A percentile compares a stretch with the other conserved stretches of the same genome.
Evolutionary conservation across 2,329 filamentous ascomycete genomes (phyloP).

Genomic region (Didymella pomorum): DNA sequence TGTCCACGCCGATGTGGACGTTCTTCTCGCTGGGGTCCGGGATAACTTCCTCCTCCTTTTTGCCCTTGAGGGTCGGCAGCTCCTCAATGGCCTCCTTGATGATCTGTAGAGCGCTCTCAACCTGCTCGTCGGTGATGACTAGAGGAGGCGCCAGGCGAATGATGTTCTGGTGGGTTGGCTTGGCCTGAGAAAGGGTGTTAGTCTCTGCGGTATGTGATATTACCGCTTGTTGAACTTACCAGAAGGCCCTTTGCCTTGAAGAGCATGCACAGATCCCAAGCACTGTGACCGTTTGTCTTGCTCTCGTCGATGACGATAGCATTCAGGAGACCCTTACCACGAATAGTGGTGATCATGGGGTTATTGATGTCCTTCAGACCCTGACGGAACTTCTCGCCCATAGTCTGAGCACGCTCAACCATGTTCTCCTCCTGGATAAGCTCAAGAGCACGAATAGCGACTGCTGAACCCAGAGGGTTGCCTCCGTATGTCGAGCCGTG

Average conservation of each 20-base stretch:
- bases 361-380: slow-evolving; percentile 77
- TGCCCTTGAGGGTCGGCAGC: slow-evolving; percentile 72
- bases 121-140: slow-evolving; percentile 89
- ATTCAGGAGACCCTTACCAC: slow-evolving; percentile 94
- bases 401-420: slow-evolving; percentile 78
- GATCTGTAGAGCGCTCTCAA: slow-evolving; percentile 77
- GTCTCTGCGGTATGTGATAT: slow-evolving; percentile 24
- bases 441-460: slow-evolving; percentile 94
- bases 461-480: slow-evolving; percentile 93
- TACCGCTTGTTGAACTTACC: slow-evolving; percentile 62
- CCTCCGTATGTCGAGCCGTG: slow-evolving; percentile 99
- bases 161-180: slow-evolving; percentile 98
- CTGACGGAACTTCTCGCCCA: slow-evolving; percentile 85
- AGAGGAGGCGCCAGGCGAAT: slow-evolving; percentile 96
- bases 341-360: slow-evolving; percentile 80
- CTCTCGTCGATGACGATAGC: slow-evolving; percentile 95
- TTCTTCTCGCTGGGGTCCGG: slow-evolving; percentile 65
- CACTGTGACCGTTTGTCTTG: slow-evolving; percentile 82
- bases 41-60: slow-evolving; percentile 61
- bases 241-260: slow-evolving; percentile 94
- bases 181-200: slow-evolving; percentile 69
- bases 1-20: slow-evolving; percentile 67
- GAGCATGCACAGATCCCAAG: slow-evolving; percentile 96
- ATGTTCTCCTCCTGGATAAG: slow-evolving; percentile 91
- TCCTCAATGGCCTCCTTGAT: slow-evolving; percentile 84